Base-by-base conservation (phyloP, 768 basidiomycete species). In the Lentinus tigrinus region DNA sequence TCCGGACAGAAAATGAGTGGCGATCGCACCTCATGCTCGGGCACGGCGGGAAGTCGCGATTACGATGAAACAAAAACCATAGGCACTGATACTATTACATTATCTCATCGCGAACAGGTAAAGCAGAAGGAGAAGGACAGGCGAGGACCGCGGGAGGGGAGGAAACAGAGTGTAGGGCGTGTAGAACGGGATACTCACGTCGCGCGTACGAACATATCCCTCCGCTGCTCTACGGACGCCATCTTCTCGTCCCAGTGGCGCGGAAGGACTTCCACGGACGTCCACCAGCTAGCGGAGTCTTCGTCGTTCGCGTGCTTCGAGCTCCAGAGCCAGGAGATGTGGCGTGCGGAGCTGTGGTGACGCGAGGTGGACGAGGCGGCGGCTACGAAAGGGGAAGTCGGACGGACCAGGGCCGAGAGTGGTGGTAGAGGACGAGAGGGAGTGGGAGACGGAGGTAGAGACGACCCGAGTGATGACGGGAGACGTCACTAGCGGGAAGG, bases 171-270 rank as follows among this genome's bases (percentile, higher is more conserved):
- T n/a, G 19, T 3, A 10, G 17, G 36, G 28, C 6, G 16, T 4
- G 27, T 5, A 21, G 31, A 23, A 39, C 1, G 16, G 9, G 39
- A 23, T 11, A 52, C 67, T 34, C 48, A 72, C 72, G 52, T 66
- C 47, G 52, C 70, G 66, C 2, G 72, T 71, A 28, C 66, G 63
- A 31, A 50, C 5, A 58, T 68, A 73, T 3, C 63, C 65, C 47
- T 69, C 68, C 13, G 60, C 57, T 73, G 72, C 56, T 71, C 68
- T 0, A 40, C 28, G 10, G 71, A 70, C 1, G 70, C 53, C 47
- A 61, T 56, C 46, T 63, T 63, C 31, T 68, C 69, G 13, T 51
- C 28, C 71, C 71, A 72, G 2, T 70, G 71, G 24, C 71, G 60
- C 11, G 52, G 52, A 26, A 61, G 17, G 48, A 60, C 40, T 21